Percentiles rank a stretch among this genome's conserved stretches.
phyloP scores from a whole-genome alignment of 1,139 yeast genomes.

The Scheffersomyces lignicola region DNA sequence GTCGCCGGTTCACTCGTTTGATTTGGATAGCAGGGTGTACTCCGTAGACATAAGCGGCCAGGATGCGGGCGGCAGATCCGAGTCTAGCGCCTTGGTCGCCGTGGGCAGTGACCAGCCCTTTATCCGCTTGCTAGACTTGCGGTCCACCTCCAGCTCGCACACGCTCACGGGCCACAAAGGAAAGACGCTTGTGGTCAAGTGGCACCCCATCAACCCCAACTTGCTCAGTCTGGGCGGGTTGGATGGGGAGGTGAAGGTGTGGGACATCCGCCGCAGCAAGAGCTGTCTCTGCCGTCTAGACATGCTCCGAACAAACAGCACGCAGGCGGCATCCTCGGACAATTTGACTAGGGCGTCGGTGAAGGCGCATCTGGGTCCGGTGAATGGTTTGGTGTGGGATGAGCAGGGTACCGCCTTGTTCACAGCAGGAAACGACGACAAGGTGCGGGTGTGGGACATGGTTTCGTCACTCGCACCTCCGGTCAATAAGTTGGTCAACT shows the following conservation, averaged over 20 bases:
- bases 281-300: slow-evolving; percentile 66
- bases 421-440: slow-evolving; percentile 76
- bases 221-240: slow-evolving; percentile 74
- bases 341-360: slow-evolving; percentile 37
- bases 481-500: slow-evolving; percentile 64
- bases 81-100: slow-evolving; percentile 59
- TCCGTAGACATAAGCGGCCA: slow-evolving; percentile 48
- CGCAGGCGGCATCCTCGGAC: slow-evolving; percentile 15
- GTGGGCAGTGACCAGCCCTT: slow-evolving; percentile 71
- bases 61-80: slow-evolving; percentile 18
- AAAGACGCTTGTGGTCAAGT: slow-evolving; percentile 62
- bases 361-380: slow-evolving; percentile 73
- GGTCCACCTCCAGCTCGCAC: slow-evolving; percentile 70
- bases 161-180: slow-evolving; percentile 66
- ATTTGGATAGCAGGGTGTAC: slow-evolving; percentile 51
- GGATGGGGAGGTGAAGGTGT: slow-evolving; percentile 64
- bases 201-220: slow-evolving; percentile 71
- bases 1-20: slow-evolving; percentile 64
- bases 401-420: slow-evolving; percentile 58
- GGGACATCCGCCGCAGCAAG: slow-evolving; percentile 76
- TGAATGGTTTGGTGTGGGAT: slow-evolving; percentile 74
- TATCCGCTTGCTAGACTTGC: slow-evolving; percentile 68
- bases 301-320: slow-evolving; percentile 37
- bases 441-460: slow-evolving; percentile 74
- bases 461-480: slow-evolving; percentile 44